Evolutionary conservation across 2,329 filamentous ascomycete species (phyloP).

Genomic region (Lecanicillium sp.): DNA sequence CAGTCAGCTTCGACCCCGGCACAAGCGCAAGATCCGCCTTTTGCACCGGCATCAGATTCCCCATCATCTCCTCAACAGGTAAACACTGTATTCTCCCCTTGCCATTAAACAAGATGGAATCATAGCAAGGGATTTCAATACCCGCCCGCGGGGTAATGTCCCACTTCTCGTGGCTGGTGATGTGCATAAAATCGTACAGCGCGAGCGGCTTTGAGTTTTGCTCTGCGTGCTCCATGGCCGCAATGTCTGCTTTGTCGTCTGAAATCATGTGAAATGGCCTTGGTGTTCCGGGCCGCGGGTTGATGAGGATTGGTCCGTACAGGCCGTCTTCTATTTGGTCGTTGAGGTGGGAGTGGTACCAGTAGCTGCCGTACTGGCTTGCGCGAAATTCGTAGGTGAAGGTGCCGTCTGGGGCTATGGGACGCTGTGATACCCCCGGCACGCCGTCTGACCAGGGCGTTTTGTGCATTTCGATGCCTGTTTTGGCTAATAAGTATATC

Average conservation of each 20-base stretch:
- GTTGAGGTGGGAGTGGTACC: conserved; percentile 50
- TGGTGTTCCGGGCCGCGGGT: conserved; percentile 18
- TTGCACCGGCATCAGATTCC: conserved; percentile 25
- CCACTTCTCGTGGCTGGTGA: conserved; percentile 39
- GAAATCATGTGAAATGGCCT: conserved; percentile 43
- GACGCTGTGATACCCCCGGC: conserved; percentile 44
- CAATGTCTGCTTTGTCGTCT: conserved; percentile 22
- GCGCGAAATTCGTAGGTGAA: conserved; percentile 50
- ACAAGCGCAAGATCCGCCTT: conserved; percentile 18
- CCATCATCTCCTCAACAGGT: conserved; percentile 31
- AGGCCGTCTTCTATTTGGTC: conserved; percentile 53
- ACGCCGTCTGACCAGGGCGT: conserved; percentile 55
- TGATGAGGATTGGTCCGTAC: conserved; percentile 47
- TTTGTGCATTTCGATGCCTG: conserved; percentile 39
- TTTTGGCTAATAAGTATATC: neutral
- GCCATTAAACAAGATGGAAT: conserved; percentile 54
- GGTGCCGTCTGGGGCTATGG: conserved; percentile 37
- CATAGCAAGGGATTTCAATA: conserved; percentile 47
- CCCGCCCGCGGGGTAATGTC: conserved; percentile 34
- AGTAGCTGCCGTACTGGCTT: conserved; percentile 48
- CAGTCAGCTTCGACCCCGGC: conserved; percentile 25
- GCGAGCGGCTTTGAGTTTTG: conserved; percentile 36
- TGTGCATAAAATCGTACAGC: conserved; percentile 47
- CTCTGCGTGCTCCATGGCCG: conserved; percentile 41
- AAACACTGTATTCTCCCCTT: conserved; percentile 48